Percentiles rank a stretch among this genome's conserved stretches.
Conservation (phyloP, 805 yeast genomes). For the Groenewaldozyma tartarivorans region DNA sequence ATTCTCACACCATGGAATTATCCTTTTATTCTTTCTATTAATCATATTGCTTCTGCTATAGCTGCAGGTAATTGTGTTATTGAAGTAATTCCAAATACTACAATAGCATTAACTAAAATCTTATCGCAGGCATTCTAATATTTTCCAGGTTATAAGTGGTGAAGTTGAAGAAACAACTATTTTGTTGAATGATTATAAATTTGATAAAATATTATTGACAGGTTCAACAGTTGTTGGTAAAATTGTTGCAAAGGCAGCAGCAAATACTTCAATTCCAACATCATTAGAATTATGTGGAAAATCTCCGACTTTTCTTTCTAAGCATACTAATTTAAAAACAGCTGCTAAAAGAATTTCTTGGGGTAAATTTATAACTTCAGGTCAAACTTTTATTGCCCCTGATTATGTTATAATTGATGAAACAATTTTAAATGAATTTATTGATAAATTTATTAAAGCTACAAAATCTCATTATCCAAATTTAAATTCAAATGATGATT, state of each 20-base stretch:
- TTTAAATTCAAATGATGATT: conserved; percentile 27
- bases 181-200: conserved; percentile 47
- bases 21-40: conserved; percentile 55
- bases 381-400: conserved; percentile 87
- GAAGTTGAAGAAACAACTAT: conserved; percentile 52
- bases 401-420: conserved; percentile 72
- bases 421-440: conserved; percentile 43
- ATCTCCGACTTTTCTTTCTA: conserved; percentile 69
- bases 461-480: conserved; percentile 34
- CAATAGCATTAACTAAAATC: conserved; percentile 46
- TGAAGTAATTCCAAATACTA: conserved; percentile 58
- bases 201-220: conserved; percentile 79
- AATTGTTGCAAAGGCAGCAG: conserved; percentile 70
- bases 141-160: conserved; percentile 61
- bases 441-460: conserved; percentile 32
- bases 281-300: conserved; percentile 88
- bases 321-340: conserved; percentile 30
- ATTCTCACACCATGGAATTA: conserved; percentile 76
- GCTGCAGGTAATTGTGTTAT: conserved; percentile 80
- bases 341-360: conserved; percentile 59
- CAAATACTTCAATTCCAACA: conserved; percentile 73
- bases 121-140: conserved; percentile 42
- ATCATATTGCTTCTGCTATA: conserved; percentile 68
- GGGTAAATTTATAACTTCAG: conserved; percentile 73
- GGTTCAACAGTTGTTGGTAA: conserved; percentile 73